Conservation (phyloP, 768 basidiomycete genomes). For the Kwoniella mangroviensis region DNA sequence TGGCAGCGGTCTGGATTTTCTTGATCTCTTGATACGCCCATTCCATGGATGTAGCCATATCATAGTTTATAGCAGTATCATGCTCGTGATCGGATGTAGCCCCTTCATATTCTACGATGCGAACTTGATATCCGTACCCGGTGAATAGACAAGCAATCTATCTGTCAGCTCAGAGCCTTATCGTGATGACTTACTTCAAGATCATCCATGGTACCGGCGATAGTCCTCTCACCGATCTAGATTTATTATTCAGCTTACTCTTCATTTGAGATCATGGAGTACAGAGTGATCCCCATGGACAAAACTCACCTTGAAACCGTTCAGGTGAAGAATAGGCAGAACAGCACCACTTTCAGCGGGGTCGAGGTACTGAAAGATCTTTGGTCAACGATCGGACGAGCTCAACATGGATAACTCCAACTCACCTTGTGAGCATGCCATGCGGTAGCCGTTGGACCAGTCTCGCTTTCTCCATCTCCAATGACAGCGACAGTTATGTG, state of each 20-base stretch:
- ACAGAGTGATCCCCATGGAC: neutral
- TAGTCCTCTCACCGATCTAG: slow-evolving; percentile 88
- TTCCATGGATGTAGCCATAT: slow-evolving; percentile 78
- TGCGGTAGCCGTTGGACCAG: slow-evolving; percentile 57
- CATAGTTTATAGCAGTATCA: slow-evolving; percentile 65
- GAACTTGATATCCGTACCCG: slow-evolving; percentile 81
- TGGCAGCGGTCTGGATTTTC: slow-evolving; percentile 78
- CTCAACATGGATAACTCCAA: neutral
- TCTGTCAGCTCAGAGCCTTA: slow-evolving; percentile 4
- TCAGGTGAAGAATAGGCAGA: slow-evolving; percentile 85
- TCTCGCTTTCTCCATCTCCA: slow-evolving; percentile 76
- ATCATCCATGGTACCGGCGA: slow-evolving; percentile 88
- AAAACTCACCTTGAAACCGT: slow-evolving; percentile 57
- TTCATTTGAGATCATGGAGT: too few species aligned
- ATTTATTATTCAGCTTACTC: neutral
- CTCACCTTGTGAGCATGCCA: slow-evolving; percentile 78
- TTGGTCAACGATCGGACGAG: neutral
- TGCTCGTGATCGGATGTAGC: slow-evolving; percentile 59
- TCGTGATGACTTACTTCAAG: slow-evolving; percentile 62
- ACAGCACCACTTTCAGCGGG: slow-evolving; percentile 88
- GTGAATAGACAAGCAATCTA: slow-evolving; percentile 60
- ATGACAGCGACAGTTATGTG: slow-evolving; percentile 78
- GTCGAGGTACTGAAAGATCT: slow-evolving; percentile 68
- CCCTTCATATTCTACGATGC: slow-evolving; percentile 70
- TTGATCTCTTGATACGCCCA: slow-evolving; percentile 67